Evolutionary conservation across 768 basidiomycete species (phyloP).

Genomic region (Phanerochaete sordida): DNA sequence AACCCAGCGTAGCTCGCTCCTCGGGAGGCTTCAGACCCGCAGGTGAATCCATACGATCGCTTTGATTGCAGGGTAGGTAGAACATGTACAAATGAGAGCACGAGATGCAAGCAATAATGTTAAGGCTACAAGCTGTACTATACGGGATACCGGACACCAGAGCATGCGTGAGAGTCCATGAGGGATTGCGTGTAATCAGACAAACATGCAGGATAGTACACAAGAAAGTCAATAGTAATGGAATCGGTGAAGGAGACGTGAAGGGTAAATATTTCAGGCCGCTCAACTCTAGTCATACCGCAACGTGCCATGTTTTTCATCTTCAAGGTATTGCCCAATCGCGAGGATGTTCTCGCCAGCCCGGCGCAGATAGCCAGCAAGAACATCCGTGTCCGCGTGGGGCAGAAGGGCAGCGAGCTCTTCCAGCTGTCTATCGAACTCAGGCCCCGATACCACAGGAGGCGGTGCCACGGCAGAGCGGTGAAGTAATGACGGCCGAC

Average conservation of each 20-base stretch:
- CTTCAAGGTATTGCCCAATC: constrained; percentile 84
- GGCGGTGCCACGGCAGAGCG: constrained; percentile 15
- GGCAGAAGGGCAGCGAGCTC: constrained; percentile 69
- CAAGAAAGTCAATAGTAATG: constrained; percentile 5
- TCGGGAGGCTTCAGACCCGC: constrained; percentile 45
- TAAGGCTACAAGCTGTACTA: not conserved
- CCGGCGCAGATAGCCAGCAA: constrained; percentile 69
- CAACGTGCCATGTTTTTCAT: constrained; percentile 72
- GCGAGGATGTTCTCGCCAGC: constrained; percentile 80
- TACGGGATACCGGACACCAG: not conserved
- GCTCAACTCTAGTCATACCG: constrained; percentile 22
- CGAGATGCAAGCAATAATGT: not conserved
- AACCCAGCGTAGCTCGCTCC: constrained; percentile 32
- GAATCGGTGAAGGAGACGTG: not conserved
- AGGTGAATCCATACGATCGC: constrained; percentile 1
- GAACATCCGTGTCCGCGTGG: constrained; percentile 61
- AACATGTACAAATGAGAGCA: not conserved
- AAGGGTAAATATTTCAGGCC: not conserved
- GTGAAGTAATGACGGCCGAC: constrained; percentile 30
- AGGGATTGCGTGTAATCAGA: constrained; percentile 14
- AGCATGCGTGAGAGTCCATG: constrained; percentile 3
- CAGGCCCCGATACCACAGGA: constrained; percentile 30
- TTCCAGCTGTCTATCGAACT: constrained; percentile 67
- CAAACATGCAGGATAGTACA: constrained; percentile 17
- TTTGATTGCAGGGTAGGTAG: not conserved